These are phyloP conservation scores for Lasiosphaeriaceae sp. DNA, from an alignment of 495 filamentous ascomycete genomes.

Conservation along the genomic window DNA sequence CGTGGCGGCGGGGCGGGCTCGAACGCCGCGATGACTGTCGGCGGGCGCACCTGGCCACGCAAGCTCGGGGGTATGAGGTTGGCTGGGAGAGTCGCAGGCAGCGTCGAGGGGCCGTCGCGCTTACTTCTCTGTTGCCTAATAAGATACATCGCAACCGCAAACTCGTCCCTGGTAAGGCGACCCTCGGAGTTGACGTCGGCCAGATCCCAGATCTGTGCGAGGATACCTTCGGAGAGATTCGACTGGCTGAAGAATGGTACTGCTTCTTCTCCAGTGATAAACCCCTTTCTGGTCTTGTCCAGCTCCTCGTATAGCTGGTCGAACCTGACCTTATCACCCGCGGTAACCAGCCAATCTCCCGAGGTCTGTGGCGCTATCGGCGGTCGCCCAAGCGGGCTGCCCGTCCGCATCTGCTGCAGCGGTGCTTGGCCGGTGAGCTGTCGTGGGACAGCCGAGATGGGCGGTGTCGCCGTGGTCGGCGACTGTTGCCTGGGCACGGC, in stretches of 20 bases:
- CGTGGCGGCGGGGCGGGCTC: conserved; percentile 42
- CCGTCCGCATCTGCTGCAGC: conserved; percentile 48
- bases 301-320: conserved; percentile 79
- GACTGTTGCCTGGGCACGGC: conserved; percentile 28
- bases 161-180: conserved; percentile 79
- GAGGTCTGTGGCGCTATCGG: conserved; percentile 58
- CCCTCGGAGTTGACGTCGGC: conserved; percentile 92
- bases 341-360: conserved; percentile 78
- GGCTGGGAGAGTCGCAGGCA: conserved; percentile 72
- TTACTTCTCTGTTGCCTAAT: conserved; percentile 82
- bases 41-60: conserved; percentile 60
- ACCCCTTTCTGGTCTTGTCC: conserved; percentile 72
- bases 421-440: conserved; percentile 42
- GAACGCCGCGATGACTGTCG: conserved; percentile 43
- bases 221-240: conserved; percentile 77
- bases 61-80: conserved; percentile 86
- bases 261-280: conserved; percentile 91
- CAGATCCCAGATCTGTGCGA: conserved; percentile 97
- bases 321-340: conserved; percentile 79
- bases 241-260: conserved; percentile 92
- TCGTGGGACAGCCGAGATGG: conserved; percentile 35
- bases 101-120: conserved; percentile 49
- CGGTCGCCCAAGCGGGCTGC: conserved; percentile 65
- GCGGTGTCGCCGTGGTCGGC: conserved; percentile 24
- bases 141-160: conserved; percentile 96